Evolutionary conservation across 192 early-diverging fungal genomes (phyloP).

Genomic region (Backusella tarrabulga): DNA sequence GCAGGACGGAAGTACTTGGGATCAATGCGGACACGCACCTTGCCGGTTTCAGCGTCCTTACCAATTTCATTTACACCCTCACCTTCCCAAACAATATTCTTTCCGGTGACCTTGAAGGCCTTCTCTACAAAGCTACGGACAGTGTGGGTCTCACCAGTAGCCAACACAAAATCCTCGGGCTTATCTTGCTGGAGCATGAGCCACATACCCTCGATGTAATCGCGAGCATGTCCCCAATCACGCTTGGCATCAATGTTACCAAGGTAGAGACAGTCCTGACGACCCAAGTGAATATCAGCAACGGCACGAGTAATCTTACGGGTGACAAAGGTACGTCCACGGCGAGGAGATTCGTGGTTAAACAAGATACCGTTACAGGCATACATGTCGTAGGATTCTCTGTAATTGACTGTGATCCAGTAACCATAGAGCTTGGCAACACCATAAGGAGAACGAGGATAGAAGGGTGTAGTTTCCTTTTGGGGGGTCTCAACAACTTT

Average conservation of each 20-base stretch:
- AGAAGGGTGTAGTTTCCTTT: constrained; percentile 80
- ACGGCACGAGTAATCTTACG: constrained; percentile 79
- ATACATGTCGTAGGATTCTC: constrained; percentile 77
- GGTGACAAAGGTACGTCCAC: constrained; percentile 76
- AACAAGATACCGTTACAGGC: constrained; percentile 79
- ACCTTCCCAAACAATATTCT: constrained; percentile 66
- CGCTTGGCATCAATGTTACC: constrained; percentile 79
- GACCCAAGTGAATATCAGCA: constrained; percentile 66
- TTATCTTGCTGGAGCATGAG: constrained; percentile 75
- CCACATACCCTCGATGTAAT: constrained; percentile 83
- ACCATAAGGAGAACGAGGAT: constrained; percentile 79
- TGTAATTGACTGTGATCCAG: constrained; percentile 82
- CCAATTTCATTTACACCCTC: constrained; percentile 60
- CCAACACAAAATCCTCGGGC: constrained; percentile 73
- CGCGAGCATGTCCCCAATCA: constrained; percentile 82
- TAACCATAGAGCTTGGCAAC: constrained; percentile 83
- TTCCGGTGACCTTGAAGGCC: constrained; percentile 62
- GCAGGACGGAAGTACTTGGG: constrained; percentile 77
- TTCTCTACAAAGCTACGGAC: constrained; percentile 81
- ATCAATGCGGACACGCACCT: constrained; percentile 63
- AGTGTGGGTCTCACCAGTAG: constrained; percentile 80
- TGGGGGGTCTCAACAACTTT: constrained; percentile 76
- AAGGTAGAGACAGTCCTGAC: constrained; percentile 67
- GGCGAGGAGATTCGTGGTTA: constrained; percentile 75
- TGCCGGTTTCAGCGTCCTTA: constrained; percentile 51